These are phyloP conservation scores for Pseudopyricularia cyperi DNA, from an alignment of 2,329 filamentous ascomycete species.

Conservation along the genomic window DNA sequence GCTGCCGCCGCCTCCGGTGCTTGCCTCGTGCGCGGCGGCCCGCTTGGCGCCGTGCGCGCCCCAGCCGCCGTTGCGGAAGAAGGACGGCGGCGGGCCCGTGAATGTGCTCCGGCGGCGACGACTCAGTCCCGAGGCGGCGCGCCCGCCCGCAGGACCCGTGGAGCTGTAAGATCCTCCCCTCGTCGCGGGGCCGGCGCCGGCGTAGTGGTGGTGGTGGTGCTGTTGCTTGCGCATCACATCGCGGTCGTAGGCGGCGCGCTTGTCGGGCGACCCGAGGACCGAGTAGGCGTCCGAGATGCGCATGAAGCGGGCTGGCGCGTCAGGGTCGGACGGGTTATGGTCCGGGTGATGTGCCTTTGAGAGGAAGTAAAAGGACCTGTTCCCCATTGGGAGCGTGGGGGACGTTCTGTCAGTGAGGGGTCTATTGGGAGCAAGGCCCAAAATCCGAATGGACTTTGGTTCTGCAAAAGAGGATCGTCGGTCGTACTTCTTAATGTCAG, in stretches of 20 bases:
- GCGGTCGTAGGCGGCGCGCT: conserved; percentile 72
- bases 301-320: conserved; percentile 64
- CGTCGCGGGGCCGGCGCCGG: conserved; percentile 11
- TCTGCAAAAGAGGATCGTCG: background rate
- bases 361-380: conserved; percentile 71
- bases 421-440: background rate
- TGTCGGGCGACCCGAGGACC: conserved; percentile 57
- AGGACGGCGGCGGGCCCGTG: conserved; percentile 76
- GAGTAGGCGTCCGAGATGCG: conserved; percentile 75
- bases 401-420: background rate
- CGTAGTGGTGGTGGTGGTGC: conserved; percentile 16
- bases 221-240: conserved; percentile 35
- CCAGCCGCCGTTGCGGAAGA: conserved; percentile 74
- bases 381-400: background rate
- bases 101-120: conserved; percentile 63
- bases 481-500: conserved; percentile 71
- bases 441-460: no score
- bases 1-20: conserved; percentile 14
- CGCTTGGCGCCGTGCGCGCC: conserved; percentile 50
- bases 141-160: conserved; percentile 52
- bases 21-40: conserved; percentile 34
- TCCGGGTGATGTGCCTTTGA: conserved; percentile 91
- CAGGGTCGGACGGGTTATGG: conserved; percentile 65
- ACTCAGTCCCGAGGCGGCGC: conserved; percentile 71
- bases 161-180: conserved; percentile 39